A percentile compares a stretch with the other conserved stretches of the same genome.
phyloP scores from a whole-genome alignment of 2,329 filamentous ascomycete species.

The Stachybotrys chartarum region DNA sequence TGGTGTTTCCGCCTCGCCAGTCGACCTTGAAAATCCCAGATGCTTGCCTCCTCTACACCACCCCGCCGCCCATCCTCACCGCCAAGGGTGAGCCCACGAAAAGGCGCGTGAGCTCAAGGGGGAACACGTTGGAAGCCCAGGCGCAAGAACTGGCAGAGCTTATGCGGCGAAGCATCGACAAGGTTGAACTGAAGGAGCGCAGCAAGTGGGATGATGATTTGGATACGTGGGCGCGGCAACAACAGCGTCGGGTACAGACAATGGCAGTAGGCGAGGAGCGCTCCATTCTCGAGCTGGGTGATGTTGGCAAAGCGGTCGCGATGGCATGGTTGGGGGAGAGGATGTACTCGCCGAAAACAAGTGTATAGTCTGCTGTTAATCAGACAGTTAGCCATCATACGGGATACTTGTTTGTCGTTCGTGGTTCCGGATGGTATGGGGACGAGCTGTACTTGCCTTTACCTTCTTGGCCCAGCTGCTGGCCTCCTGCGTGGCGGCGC shows the following conservation, averaged over 20 bases:
- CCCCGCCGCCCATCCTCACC: constrained; percentile 12
- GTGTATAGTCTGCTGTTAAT: no score
- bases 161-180: constrained; percentile 42
- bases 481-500: no score
- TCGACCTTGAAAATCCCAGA: constrained; percentile 43
- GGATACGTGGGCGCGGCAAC: constrained; percentile 24
- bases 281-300: constrained; percentile 15
- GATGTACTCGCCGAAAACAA: no score
- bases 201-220: constrained; percentile 32
- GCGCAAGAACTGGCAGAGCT: constrained; percentile 37
- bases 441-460: no score
- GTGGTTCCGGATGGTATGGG: no score
- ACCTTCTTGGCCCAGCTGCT: no score
- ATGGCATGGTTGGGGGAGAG: constrained; percentile 21
- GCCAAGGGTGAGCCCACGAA: constrained; percentile 8
- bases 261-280: constrained; percentile 26
- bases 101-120: constrained; percentile 11
- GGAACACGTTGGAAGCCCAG: constrained; percentile 39
- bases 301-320: constrained; percentile 17
- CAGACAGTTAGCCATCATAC: no score
- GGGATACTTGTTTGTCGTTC: no score
- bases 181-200: constrained; percentile 36
- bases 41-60: constrained; percentile 40
- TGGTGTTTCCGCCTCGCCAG: constrained; percentile 39
- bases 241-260: constrained; percentile 28